Percentiles rank a stretch among this genome's conserved stretches.
Evolutionary conservation across 108 stramenopile species (phyloP).

Genomic region (Licmophora abbreviata): DNA sequence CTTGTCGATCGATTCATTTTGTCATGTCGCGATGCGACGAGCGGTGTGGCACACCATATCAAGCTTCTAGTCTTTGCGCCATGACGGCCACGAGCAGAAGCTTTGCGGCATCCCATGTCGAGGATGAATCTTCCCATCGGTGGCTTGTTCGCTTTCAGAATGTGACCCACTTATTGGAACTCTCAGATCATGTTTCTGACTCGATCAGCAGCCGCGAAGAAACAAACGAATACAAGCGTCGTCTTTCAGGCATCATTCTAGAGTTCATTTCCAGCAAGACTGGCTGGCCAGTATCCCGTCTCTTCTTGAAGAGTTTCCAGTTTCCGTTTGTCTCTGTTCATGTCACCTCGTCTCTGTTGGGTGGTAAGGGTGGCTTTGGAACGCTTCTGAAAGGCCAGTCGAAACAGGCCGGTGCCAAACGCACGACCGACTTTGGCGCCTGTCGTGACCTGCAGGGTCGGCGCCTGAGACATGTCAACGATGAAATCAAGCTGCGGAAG

Average conservation of each 20-base stretch:
- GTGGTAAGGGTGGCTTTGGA: slow-evolving; percentile 95
- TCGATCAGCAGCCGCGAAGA: too few relatives aligned
- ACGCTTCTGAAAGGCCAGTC: slow-evolving; percentile 90
- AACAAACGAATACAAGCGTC: too few relatives aligned
- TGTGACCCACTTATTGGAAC: too few relatives aligned
- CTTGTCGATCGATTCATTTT: too few relatives aligned
- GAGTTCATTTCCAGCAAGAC: slow-evolving; percentile 6
- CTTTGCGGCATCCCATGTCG: too few relatives aligned
- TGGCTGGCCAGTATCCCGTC: slow-evolving; percentile 4
- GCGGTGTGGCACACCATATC: too few relatives aligned
- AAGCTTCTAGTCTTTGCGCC: too few relatives aligned
- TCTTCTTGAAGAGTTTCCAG: background rate
- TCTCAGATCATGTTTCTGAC: too few relatives aligned
- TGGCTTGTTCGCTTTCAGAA: background rate
- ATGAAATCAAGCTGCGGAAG: slow-evolving; percentile 85
- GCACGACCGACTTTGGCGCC: slow-evolving; percentile 94
- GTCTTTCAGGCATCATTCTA: too few relatives aligned
- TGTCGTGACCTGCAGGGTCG: slow-evolving; percentile 97
- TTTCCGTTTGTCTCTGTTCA: slow-evolving; percentile 9
- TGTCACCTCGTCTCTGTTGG: slow-evolving; percentile 25
- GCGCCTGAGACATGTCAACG: slow-evolving; percentile 95
- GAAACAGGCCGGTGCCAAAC: slow-evolving; percentile 80
- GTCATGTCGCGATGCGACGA: too few relatives aligned
- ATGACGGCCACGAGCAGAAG: too few relatives aligned
- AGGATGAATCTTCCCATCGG: background rate